Base-by-base conservation (phyloP, 2,329 filamentous ascomycete genomes). In the Colletotrichum cereale region DNA sequence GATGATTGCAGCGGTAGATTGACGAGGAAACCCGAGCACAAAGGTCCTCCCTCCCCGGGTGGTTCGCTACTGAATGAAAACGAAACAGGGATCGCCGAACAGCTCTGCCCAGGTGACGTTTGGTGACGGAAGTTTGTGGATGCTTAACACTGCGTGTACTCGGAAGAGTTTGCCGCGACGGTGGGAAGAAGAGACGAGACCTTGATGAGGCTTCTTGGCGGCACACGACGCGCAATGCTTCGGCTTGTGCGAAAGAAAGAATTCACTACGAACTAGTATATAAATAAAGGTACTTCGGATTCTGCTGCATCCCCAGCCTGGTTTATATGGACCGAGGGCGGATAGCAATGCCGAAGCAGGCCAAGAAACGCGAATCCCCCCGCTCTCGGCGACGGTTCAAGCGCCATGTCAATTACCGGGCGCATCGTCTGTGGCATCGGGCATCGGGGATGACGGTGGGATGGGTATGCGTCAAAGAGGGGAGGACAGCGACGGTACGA, bases 271-370 rank as follows among this genome's bases (percentile, higher is more conserved):
- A 42, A 42, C 21, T 3, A n/a, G 14, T 2, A n/a, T 1, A 44
- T 10, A n/a, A 10, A n/a, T n/a, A 44, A 47, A 47, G 12, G 2
- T 6, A 24, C 21, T 12, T n/a, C n/a, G n/a, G n/a, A n/a, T n/a
- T n/a, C n/a, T n/a, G n/a, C n/a, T n/a, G 31, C 8, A 5, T 53
- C 63, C 21, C 64, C 68, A 68, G 65, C 68, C 68, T 44, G 68
- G 68, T 63, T 68, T 64, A 68, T 68, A 71, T 71, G 68, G 65
- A 58, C 65, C 68, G 63, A 58, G 47, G 11, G 31, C 65, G 65
- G 68, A 63, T 58, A 68, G 29, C 16, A 58, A 68, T 71, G 65
- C 65, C 68, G 65, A 68, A 48, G 29, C 58, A 63, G 36, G 65
- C 58, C 68, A 63, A 60, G 58, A 26, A 26, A 21, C 21, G 44